A percentile compares a stretch with the other conserved stretches of the same genome.
These are phyloP conservation scores for Berkeleyomyces basicola DNA, from an alignment of 2,329 filamentous ascomycete species.

Conservation along the genomic window DNA sequence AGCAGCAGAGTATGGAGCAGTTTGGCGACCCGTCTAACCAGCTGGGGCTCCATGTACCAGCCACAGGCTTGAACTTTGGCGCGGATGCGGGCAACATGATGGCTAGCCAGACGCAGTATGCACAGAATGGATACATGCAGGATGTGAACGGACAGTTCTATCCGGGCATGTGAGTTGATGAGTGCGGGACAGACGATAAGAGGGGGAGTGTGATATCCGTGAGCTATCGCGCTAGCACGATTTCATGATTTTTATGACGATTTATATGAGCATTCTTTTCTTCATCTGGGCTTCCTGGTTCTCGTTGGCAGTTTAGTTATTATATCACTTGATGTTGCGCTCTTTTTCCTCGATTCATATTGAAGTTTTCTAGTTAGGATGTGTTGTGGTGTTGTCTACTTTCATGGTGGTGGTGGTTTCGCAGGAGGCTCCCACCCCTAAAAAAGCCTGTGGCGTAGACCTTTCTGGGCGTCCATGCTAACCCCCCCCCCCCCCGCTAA, in stretches of 20 bases:
- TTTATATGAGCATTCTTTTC: background rate
- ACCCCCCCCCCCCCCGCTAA: too few relatives aligned
- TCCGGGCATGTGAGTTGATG: background rate
- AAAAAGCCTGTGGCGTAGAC: too few relatives aligned
- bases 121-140: background rate
- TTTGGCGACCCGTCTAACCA: background rate
- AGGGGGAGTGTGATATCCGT: background rate
- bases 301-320: background rate
- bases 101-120: background rate
- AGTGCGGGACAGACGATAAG: background rate
- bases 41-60: background rate
- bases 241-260: background rate
- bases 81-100: background rate
- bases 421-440: too few relatives aligned
- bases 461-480: too few relatives aligned
- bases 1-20: background rate
- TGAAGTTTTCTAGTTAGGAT: background rate
- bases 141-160: background rate
- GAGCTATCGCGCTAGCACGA: background rate
- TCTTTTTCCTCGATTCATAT: background rate
- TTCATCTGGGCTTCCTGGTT: background rate
- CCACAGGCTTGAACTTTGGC: background rate
- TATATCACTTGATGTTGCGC: background rate
- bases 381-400: background rate
- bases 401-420: too few relatives aligned